A percentile compares a stretch with the other conserved stretches of the same genome.
Evolutionary conservation across 75 land plant genomes (phyloP).

Genomic region (Larix kaempferi): DNA sequence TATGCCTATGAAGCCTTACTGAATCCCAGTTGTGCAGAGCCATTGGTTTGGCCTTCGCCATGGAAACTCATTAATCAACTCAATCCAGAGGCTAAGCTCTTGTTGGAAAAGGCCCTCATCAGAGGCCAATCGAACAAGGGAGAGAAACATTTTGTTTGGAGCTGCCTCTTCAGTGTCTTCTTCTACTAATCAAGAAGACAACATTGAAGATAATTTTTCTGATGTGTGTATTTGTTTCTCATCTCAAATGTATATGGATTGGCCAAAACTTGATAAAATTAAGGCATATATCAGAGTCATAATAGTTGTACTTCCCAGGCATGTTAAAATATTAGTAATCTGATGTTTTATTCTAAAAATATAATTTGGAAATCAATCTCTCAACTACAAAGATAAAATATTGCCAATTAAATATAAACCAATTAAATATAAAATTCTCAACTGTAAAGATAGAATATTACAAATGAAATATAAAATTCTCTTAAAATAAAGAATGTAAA

Average conservation of each 20-base stretch:
- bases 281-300: neutral
- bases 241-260: constrained; percentile 15
- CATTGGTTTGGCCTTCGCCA: constrained; percentile 94
- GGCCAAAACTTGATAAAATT: neutral
- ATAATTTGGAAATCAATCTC: too few species aligned
- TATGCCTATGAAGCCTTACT: constrained; percentile 79
- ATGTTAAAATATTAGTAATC: too few species aligned
- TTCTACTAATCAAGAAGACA: constrained; percentile 38
- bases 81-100: constrained; percentile 63
- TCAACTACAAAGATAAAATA: too few species aligned
- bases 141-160: constrained; percentile 56
- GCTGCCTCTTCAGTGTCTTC: constrained; percentile 36
- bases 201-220: constrained; percentile 39
- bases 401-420: too few species aligned
- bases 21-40: constrained; percentile 81
- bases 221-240: constrained; percentile 25
- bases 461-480: too few species aligned
- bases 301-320: neutral
- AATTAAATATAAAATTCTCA: too few species aligned
- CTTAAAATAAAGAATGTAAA: too few species aligned
- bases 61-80: constrained; percentile 86
- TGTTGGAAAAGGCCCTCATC: constrained; percentile 73
- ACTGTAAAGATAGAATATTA: too few species aligned
- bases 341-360: too few species aligned
- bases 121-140: constrained; percentile 77